Evolutionary conservation across 176 grass and related monocot species (phyloP), one percentile per base, ranked within the genome.

Genomic region (Panicum miliaceum): DNA sequence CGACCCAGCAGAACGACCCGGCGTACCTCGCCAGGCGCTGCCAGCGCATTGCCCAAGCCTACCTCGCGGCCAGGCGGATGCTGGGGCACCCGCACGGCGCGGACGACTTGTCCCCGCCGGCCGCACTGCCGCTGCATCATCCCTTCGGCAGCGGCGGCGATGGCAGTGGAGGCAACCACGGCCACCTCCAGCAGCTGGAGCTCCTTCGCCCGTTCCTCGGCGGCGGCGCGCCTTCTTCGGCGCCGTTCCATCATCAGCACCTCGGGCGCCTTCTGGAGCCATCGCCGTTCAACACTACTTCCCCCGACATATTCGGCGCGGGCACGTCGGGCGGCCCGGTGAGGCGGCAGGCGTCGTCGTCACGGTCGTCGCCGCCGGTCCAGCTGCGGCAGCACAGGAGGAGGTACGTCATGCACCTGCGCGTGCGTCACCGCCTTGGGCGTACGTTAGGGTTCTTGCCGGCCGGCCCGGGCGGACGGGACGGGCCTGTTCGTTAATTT

Each of bases 21-120:
- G 81, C 25, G 2, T 87, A 87, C 75, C 75, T 90, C 40, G 68
- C 84, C 19, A 60, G 32, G 0, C 84, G 89, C 84, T 87, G 80
- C 75, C 59, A 68, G 29, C 9, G 34, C 80, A 84, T 90, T 80
- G 80, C 52, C 51, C 32, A 35, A 2, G 89, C 89, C 1, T 90
- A 90, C 80, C 6, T 0, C 75, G 27, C 6, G 2, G 89, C 80
- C 38, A 75, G 68, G 59, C 23, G 34, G 68, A 57, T 69, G 84
- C 10, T 90, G 50, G 51, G 51, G 0, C 67, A 73, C 11, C 40
- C 6, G 15, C 59, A 75, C 27, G 64, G 36, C 6, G 46, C n/a
- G 7, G 48, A 26, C n/a, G 22, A 41, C 22, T 1, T 56, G 9
- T 65, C 63, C 43, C 53, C 80, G 23, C 32, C 9, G 4, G 22